Base-by-base conservation (phyloP, 2,329 filamentous ascomycete genomes). In the Cladosporium sp. region DNA sequence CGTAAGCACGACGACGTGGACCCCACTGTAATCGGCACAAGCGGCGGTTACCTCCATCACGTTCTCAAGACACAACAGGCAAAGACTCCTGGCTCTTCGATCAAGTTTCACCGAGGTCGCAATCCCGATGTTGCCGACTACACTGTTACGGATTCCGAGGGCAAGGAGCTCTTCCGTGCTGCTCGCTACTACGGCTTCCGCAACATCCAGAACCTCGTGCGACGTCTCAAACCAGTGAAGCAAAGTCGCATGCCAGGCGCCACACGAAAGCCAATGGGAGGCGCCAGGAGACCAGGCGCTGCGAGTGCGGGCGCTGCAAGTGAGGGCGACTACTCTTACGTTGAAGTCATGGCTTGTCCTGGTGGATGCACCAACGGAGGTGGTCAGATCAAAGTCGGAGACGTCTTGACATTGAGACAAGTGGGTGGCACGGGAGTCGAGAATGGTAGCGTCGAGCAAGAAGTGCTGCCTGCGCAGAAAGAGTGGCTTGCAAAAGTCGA, bases 281-380 rank as follows among this genome's bases (percentile, higher is more conserved):
- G 80, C 7, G 62, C 77, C 21, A 67, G 72, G 23, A 67, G 68
- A 63, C 72, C 81, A 21, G 76, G 78, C 21, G 78, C 80, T 5
- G 71, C 70, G 40, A 75, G 70, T 16, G 71, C 67, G 53, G 70
- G 73, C 29, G 73, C 77, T 8, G 76, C 74, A 52, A 77, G 73
- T 5, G 74, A 73, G 46, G 72, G 67, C 69, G 92, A 97, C 40
- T 93, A 93, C 76, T 86, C 90, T n/a, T 98, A 96, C 78, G 91
- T 98, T 31, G 95, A 99, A 79, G 95, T 99, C 66, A 99, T 99
- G 95, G 95, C 95, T 16, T 99, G 95, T 78, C 95, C 95, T 0
- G 95, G 95, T n/a, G 95, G 95, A 3, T 99, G 95, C 80, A 99
- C 95, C 64, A 99, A 99, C 73, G 95, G 95, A 1, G 95, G 95